Percentiles rank a stretch among this genome's conserved stretches.
phyloP scores from a whole-genome alignment of 108 stramenopile genomes.

The Cyclotella cryptica region DNA sequence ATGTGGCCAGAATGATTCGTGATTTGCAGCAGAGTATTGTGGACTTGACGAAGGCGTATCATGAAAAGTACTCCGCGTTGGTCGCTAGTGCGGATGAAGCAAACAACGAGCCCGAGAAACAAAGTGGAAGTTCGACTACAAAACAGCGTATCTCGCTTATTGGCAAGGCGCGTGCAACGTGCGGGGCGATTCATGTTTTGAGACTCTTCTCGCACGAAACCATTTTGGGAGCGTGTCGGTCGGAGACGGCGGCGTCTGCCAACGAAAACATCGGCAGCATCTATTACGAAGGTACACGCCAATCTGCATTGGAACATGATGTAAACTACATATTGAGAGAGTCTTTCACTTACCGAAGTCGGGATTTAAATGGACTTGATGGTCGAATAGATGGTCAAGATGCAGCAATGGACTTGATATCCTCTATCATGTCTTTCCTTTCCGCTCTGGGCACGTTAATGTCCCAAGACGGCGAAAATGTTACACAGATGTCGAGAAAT shows the following conservation, averaged over 20 bases:
- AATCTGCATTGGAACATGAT: conserved; percentile 23
- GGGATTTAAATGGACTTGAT: conserved; percentile 12
- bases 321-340: conserved; percentile 37
- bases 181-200: conserved; percentile 71
- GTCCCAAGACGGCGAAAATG: background rate
- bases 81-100: background rate
- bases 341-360: conserved; percentile 43
- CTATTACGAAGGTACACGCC: conserved; percentile 39
- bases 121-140: conserved; percentile 25
- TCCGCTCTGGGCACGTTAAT: conserved; percentile 25
- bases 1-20: conserved; percentile 72
- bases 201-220: conserved; percentile 64
- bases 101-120: background rate
- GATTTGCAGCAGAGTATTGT: conserved; percentile 50
- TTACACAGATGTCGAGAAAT: background rate
- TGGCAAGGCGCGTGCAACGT: conserved; percentile 80
- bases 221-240: conserved; percentile 50
- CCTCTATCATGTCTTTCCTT: conserved; percentile 57
- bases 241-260: conserved; percentile 9
- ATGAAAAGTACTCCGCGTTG: background rate
- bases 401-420: conserved; percentile 54
- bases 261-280: conserved; percentile 33
- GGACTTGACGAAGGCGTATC: conserved; percentile 13
- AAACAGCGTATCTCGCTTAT: conserved; percentile 70
- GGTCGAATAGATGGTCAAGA: conserved; percentile 38